Evolutionary conservation across 83 land plant genomes (phyloP).

Genomic region (Larix sibirica): DNA sequence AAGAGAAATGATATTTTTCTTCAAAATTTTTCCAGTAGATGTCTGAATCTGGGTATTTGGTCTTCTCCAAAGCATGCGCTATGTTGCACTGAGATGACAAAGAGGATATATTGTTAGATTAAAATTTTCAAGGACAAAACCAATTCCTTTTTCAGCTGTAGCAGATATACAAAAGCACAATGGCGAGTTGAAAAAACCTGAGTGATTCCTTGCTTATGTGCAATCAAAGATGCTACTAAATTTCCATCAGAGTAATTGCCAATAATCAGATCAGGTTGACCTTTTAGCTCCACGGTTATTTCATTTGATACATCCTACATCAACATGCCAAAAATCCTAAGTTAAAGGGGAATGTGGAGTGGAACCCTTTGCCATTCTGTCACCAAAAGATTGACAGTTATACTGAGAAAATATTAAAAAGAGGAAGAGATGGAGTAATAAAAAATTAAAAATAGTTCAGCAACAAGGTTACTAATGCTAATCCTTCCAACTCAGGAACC

Average conservation of each 20-base stretch:
- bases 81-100: constrained; percentile 53
- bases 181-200: constrained; percentile 33
- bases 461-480: no score
- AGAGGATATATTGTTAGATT: not conserved
- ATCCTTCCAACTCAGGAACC: no score
- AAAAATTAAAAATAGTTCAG: no score
- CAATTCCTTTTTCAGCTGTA: no score
- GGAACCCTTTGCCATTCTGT: no score
- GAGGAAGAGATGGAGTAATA: no score
- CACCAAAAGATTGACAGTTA: no score
- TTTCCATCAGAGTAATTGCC: constrained; percentile 85
- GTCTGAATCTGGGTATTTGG: constrained; percentile 82
- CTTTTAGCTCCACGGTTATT: constrained; percentile 54
- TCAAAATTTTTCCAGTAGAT: constrained; percentile 73
- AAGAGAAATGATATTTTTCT: constrained; percentile 78
- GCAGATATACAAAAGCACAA: no score
- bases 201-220: constrained; percentile 60
- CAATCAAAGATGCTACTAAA: constrained; percentile 69
- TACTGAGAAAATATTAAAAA: no score
- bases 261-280: constrained; percentile 67
- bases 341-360: no score
- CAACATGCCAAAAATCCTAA: not conserved
- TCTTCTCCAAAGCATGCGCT: constrained; percentile 85
- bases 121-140: not conserved
- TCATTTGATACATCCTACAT: constrained; percentile 65